Percentiles rank a stretch among this genome's conserved stretches.
Conservation (phyloP, 768 basidiomycete species). For the Trametes maxima region DNA sequence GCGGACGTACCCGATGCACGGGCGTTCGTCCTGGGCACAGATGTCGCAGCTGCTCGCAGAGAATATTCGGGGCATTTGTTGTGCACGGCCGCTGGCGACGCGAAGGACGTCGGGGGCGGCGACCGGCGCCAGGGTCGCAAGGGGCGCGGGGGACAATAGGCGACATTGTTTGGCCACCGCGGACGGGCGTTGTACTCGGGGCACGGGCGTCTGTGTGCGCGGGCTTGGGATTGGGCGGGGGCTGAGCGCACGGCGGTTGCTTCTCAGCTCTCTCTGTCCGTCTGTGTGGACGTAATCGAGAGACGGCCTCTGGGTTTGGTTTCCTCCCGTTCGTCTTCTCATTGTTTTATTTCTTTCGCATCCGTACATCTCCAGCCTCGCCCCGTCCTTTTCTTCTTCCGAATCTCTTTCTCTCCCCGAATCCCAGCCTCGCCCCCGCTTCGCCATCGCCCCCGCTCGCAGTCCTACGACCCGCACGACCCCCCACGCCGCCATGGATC, state of each 20-base stretch:
- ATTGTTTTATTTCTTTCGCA: conserved; percentile 32
- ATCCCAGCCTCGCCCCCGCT: conserved; percentile 25
- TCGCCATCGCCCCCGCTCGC: conserved; percentile 23
- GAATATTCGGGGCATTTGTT: too few species aligned
- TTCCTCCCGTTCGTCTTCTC: conserved; percentile 24
- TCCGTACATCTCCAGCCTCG: conserved; percentile 25
- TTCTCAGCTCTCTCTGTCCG: conserved; percentile 15
- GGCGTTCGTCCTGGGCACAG: not conserved
- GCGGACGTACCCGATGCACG: conserved; percentile 4
- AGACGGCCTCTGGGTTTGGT: conserved; percentile 31
- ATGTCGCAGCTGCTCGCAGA: too few species aligned
- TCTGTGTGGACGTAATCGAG: conserved; percentile 29
- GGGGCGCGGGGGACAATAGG: conserved; percentile 8
- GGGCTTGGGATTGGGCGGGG: conserved; percentile 4
- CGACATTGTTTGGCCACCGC: conserved; percentile 13
- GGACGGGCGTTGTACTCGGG: conserved; percentile 10
- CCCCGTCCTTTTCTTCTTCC: conserved; percentile 33
- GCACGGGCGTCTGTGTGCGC: not conserved
- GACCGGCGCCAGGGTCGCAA: not conserved
- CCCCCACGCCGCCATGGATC: conserved; percentile 27
- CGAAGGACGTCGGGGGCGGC: not conserved
- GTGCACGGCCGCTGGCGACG: not conserved
- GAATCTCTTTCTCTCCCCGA: conserved; percentile 37
- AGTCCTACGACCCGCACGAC: conserved; percentile 25
- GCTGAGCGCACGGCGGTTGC: conserved; percentile 3